A percentile compares a stretch with the other conserved stretches of the same genome.
These are phyloP conservation scores for Periconia digitata DNA, from an alignment of 2,329 filamentous ascomycete species.

Conservation along the genomic window DNA sequence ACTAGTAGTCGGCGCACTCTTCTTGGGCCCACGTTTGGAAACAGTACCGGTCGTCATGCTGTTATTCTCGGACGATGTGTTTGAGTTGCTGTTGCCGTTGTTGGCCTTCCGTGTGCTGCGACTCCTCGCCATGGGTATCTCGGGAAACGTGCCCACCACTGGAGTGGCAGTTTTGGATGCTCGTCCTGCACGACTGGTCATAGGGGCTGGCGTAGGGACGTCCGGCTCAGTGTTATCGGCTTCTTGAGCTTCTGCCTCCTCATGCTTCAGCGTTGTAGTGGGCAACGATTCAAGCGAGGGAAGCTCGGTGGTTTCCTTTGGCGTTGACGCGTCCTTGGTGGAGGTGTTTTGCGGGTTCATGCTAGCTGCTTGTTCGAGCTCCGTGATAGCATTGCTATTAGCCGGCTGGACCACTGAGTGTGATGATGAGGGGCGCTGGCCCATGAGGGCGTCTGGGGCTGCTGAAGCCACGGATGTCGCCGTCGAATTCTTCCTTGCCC, in stretches of 20 bases:
- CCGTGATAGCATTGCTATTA: slow-evolving; percentile 32
- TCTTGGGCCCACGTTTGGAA: slow-evolving; percentile 43
- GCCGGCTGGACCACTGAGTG: slow-evolving; percentile 34
- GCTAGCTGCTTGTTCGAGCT: slow-evolving; percentile 36
- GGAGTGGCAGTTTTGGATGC: slow-evolving; percentile 53
- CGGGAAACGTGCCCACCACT: slow-evolving; percentile 46
- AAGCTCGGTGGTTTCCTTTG: slow-evolving; percentile 31
- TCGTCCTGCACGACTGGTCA: slow-evolving; percentile 40
- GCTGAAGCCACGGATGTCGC: slow-evolving; percentile 49
- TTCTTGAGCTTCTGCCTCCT: slow-evolving; percentile 53
- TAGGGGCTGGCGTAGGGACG: slow-evolving; percentile 27
- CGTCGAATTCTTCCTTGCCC: slow-evolving; percentile 72
- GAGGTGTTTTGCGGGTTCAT: slow-evolving; percentile 26
- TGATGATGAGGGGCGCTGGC: slow-evolving; percentile 39
- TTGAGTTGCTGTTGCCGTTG: slow-evolving; percentile 38
- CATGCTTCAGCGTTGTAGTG: slow-evolving; percentile 48
- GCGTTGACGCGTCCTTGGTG: slow-evolving; percentile 28
- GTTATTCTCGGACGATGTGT: slow-evolving; percentile 44
- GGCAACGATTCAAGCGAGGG: slow-evolving; percentile 49
- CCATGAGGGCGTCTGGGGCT: slow-evolving; percentile 48
- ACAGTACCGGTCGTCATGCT: slow-evolving; percentile 35
- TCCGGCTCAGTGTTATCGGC: slow-evolving; percentile 43
- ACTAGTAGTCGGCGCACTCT: slow-evolving; percentile 24
- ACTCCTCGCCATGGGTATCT: slow-evolving; percentile 44
- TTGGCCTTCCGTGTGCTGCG: slow-evolving; percentile 47